Conservation (phyloP, 768 basidiomycete species). For the Hortiboletus flavorubellus region DNA sequence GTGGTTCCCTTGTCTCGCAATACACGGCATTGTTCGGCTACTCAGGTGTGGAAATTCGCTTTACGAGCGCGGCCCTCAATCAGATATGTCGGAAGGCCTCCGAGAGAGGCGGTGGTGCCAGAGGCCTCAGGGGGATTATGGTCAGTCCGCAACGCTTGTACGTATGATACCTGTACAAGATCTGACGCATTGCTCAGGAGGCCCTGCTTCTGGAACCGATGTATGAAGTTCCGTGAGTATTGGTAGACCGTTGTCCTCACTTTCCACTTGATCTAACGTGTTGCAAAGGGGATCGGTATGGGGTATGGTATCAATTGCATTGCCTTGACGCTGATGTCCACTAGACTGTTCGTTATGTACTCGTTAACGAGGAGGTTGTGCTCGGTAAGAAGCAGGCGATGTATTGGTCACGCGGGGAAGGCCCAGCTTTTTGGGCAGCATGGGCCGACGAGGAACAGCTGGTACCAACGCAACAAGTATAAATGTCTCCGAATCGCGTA, state of each 20-base stretch:
- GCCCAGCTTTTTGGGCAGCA: constrained; percentile 67
- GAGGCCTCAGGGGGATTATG: constrained; percentile 88
- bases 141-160: constrained; percentile 35
- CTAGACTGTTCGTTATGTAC: constrained; percentile 77
- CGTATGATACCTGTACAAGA: background rate
- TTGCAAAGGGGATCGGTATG: constrained; percentile 61
- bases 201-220: constrained; percentile 79
- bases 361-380: constrained; percentile 72
- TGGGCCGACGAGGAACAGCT: constrained; percentile 67
- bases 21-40: constrained; percentile 81
- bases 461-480: constrained; percentile 12
- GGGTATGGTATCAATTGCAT: background rate
- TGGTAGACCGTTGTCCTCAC: constrained; percentile 1
- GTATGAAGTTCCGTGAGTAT: constrained; percentile 86
- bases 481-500: background rate
- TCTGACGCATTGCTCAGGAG: constrained; percentile 48
- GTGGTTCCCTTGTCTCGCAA: constrained; percentile 87
- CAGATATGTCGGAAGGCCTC: constrained; percentile 79
- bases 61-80: constrained; percentile 76
- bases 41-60: constrained; percentile 82
- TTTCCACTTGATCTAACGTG: background rate
- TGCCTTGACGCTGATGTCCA: constrained; percentile 7
- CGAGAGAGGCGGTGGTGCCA: constrained; percentile 84
- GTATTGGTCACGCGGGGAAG: constrained; percentile 75
- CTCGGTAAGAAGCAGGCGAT: constrained; percentile 57